These are phyloP conservation scores for Fusarium begoniae DNA, from an alignment of 2,329 filamentous ascomycete genomes.

Conservation along the genomic window DNA sequence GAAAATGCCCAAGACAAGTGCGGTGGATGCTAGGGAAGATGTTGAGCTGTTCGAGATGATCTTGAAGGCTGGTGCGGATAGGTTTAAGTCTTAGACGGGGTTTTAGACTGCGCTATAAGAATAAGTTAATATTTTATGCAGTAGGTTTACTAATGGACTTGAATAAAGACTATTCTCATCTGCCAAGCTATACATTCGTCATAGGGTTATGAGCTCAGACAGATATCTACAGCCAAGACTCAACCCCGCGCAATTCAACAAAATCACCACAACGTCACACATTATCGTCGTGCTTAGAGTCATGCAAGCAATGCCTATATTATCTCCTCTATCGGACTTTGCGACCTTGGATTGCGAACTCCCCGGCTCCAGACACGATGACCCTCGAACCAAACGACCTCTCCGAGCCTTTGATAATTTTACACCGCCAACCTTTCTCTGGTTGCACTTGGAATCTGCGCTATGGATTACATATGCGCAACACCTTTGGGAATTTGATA, in stretches of 20 bases:
- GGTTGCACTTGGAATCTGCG: not conserved
- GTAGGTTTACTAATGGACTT: fast-evolving
- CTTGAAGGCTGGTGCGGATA: not conserved
- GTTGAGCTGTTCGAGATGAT: slow-evolving; percentile 41
- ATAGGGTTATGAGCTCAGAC: not conserved
- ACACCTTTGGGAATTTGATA: not conserved
- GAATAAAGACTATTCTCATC: fast-evolving
- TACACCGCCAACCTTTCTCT: not conserved
- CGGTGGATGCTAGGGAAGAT: slow-evolving; percentile 43
- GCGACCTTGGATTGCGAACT: not conserved
- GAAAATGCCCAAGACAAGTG: slow-evolving; percentile 42
- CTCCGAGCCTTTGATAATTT: not conserved
- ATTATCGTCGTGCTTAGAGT: fast-evolving
- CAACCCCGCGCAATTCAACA: not conserved
- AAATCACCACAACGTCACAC: not conserved
- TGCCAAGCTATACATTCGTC: not conserved
- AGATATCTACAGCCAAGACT: not conserved
- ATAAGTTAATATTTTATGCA: too few relatives aligned
- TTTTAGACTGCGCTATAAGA: fast-evolving
- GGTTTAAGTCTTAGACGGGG: not conserved
- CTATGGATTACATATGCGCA: not conserved
- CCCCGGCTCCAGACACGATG: not conserved
- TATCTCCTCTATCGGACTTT: not conserved
- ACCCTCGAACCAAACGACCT: not conserved
- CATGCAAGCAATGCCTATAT: not conserved